Base-by-base conservation (phyloP, 106 monocot genomes). In the Narthecium ossifragum region DNA sequence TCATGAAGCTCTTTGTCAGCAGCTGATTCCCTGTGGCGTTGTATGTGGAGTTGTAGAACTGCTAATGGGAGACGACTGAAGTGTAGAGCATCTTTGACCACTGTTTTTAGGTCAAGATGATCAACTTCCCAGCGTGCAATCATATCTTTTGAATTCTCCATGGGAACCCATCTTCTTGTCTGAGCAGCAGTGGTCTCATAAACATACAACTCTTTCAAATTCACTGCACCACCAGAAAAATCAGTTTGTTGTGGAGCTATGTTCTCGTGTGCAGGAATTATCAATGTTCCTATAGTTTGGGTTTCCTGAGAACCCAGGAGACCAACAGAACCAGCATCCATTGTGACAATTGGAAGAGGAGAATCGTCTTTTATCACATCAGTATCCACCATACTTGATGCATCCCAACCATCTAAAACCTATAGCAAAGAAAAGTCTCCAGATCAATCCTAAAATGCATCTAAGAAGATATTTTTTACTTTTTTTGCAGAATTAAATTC, bases 81-180 rank as follows among this genome's bases (percentile, higher is more conserved):
- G 17, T 62, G 25, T 71, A 98, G 59, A 59, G 96, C 96, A 67
- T 98, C 96, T 81, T 76, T 76, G 0, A 98, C 96, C 60, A 98
- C 74, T 56, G 78, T 66, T 75, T 61, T 75, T 43, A 85, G 55
- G 46, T 91, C 78, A 50, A 84, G 60, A 58, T 81, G 78, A 66
- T 77, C 83, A 34, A 72, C 45, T 68, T 62, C 71, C 96, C 96
- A 91, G 10, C 90, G 75, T 37, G 48, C 22, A n/a, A 98, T 84
- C 79, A 90, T 91, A 61, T 84, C 81, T 59, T 52, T 98, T 23
- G 77, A 63, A 58, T 81, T 91, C 68, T 91, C 90, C 31, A 54
- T 36, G 55, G 62, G 54, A 55, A 70, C 32, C 14, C 61, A 29
- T 63, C 53, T 74, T 24, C 53, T 80, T 38, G 55, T 64, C 23